Percentiles rank a stretch among this genome's conserved stretches.
These are phyloP conservation scores for Pseudogymnoascus sp. DNA, from an alignment of 2,329 filamentous ascomycete genomes.

Conservation along the genomic window DNA sequence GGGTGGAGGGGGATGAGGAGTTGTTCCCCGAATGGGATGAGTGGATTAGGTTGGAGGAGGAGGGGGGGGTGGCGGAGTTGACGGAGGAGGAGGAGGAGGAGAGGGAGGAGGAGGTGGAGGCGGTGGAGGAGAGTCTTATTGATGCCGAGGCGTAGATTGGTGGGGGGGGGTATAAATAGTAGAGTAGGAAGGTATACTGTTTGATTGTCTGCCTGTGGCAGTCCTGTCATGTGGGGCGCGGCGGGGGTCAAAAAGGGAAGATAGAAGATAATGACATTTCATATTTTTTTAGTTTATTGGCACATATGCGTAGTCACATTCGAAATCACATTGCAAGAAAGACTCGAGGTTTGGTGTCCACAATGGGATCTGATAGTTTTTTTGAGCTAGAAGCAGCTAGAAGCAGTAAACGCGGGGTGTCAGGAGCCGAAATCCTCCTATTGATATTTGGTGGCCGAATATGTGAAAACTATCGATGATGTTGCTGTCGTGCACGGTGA, in stretches of 20 bases:
- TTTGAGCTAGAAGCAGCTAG: not conserved
- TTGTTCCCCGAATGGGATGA: constrained; percentile 97
- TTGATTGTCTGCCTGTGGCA: not conserved
- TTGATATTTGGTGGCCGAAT: not conserved
- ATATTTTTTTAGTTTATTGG: not conserved
- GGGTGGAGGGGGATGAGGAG: constrained; percentile 63
- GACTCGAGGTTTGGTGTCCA: not conserved
- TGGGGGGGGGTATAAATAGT: not conserved
- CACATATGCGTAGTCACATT: not conserved
- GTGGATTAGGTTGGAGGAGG: constrained; percentile 72
- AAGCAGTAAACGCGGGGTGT: not conserved
- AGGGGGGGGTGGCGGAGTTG: constrained; percentile 40
- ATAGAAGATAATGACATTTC: constrained; percentile 9
- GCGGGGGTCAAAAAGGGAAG: not conserved
- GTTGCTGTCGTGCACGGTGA: not conserved
- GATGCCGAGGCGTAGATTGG: not conserved
- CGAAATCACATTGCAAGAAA: not conserved
- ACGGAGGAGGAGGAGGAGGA: not conserved
- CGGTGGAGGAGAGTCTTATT: not conserved
- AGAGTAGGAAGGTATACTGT: not conserved
- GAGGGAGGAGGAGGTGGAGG: not conserved
- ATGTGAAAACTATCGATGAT: not conserved
- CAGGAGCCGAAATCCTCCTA: not conserved
- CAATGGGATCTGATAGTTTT: not conserved
- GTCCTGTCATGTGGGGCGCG: not conserved